Conservation (phyloP, 2,329 filamentous ascomycete species). For the Neonectria punicea region DNA sequence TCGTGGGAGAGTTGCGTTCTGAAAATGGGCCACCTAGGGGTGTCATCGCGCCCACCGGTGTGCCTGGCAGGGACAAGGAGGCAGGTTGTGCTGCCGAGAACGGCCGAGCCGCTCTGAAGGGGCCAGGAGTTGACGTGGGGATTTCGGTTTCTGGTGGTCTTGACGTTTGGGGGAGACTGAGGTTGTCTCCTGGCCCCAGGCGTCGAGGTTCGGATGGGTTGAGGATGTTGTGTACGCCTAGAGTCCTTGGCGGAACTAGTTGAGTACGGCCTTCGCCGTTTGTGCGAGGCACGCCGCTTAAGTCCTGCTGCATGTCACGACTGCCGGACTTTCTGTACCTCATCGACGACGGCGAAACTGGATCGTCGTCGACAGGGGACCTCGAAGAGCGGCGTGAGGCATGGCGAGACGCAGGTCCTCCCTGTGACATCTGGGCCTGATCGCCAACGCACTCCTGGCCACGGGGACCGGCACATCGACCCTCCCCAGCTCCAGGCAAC, state of each 20-base stretch:
- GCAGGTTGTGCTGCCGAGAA: constrained; percentile 43
- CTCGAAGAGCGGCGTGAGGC: constrained; percentile 61
- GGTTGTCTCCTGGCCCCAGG: constrained; percentile 30
- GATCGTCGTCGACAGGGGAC: constrained; percentile 54
- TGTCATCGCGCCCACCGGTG: constrained; percentile 43
- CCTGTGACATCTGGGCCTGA: constrained; percentile 73
- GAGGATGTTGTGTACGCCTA: constrained; percentile 53
- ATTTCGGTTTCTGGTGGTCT: constrained; percentile 35
- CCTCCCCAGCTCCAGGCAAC: constrained; percentile 38
- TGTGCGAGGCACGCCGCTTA: constrained; percentile 32
- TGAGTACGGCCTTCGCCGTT: constrained; percentile 40
- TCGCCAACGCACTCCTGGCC: constrained; percentile 64
- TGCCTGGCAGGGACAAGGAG: constrained; percentile 48
- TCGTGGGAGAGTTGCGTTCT: constrained; percentile 47
- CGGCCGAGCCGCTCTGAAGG: constrained; percentile 37
- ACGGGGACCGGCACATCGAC: constrained; percentile 69
- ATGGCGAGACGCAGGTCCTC: constrained; percentile 66
- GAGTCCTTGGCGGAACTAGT: constrained; percentile 39
- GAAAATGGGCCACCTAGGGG: constrained; percentile 45
- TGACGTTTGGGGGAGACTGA: constrained; percentile 21
- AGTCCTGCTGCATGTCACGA: constrained; percentile 39
- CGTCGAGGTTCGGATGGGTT: constrained; percentile 49
- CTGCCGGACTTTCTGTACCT: constrained; percentile 35
- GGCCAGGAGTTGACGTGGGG: constrained; percentile 33
- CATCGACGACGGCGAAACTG: constrained; percentile 38